Base-by-base conservation (phyloP, 2,329 filamentous ascomycete species). In the Venturia oleaginea region DNA sequence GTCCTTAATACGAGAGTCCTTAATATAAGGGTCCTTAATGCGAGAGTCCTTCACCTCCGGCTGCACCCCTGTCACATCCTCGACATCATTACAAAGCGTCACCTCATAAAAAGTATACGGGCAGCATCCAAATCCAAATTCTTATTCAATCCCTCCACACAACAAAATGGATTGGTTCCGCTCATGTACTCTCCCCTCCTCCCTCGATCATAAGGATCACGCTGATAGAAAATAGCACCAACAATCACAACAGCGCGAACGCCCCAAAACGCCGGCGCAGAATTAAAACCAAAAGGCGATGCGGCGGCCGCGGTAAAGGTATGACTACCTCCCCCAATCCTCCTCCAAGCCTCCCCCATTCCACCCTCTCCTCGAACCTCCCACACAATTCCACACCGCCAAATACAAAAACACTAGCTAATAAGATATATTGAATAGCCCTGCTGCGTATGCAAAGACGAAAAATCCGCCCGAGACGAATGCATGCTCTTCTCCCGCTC, bases 401-500 rank as follows among this genome's bases (percentile, higher is more conserved):
- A 24, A n/a, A n/a, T n/a, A n/a, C n/a, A n/a, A n/a, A n/a, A n/a
- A n/a, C n/a, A n/a, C n/a, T n/a, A n/a, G n/a, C n/a, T n/a, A n/a
- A n/a, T n/a, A n/a, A n/a, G n/a, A n/a, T n/a, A n/a, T n/a, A n/a
- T n/a, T n/a, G n/a, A n/a, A n/a, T 72, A 97, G 91, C 93, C 93
- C 54, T 97, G 94, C 84, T 97, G 94, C 75, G 94, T 97, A 37
- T 99, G 94, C 85, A 97, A 92, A 75, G 86, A 94, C 55, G 92
- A 99, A 77, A 99, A 99, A 78, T 83, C 90, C 46, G 84, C 84
- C 70, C 91, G 94, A 68, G 94, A 99, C 79, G 92, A 99, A 78
- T 99, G 94, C 82, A 97, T 99, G 93, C 89, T 99, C 65, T 97
- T 97, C 81, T 96, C 91, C 64, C 92, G 85, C 67, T 83, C 90